Evolutionary conservation across 1,284 basidiomycete genomes (phyloP).

Genomic region (Inonotus hispidus): DNA sequence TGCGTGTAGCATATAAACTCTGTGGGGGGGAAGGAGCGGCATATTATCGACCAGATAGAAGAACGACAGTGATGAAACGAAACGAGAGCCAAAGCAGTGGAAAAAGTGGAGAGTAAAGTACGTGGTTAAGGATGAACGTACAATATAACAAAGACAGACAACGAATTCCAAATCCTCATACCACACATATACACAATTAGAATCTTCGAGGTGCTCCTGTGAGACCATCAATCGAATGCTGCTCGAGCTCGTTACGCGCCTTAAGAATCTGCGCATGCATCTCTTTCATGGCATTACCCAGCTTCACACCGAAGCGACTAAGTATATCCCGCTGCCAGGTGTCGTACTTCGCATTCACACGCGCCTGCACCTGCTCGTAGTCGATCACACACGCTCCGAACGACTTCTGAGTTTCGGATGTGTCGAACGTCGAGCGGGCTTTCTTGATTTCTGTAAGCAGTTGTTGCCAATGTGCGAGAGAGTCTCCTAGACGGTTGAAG

Average conservation of each 20-base stretch:
- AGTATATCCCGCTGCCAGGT: conserved; percentile 96
- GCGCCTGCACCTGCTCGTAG: conserved; percentile 95
- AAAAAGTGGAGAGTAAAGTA: conserved; percentile 1
- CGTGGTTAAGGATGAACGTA: conserved; percentile 10
- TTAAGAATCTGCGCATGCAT: conserved; percentile 91
- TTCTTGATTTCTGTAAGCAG: conserved; percentile 95
- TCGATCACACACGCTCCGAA: conserved; percentile 95
- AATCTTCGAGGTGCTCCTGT: conserved; percentile 42
- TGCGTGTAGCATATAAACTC: conserved; percentile 4
- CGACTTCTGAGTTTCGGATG: conserved; percentile 85
- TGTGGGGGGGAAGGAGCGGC: neutral
- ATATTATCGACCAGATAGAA: neutral
- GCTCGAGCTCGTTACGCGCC: conserved; percentile 91
- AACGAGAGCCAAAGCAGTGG: neutral
- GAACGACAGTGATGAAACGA: conserved; percentile 9
- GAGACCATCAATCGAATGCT: conserved; percentile 62
- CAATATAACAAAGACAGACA: neutral
- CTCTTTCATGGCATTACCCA: conserved; percentile 94
- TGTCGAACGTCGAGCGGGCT: conserved; percentile 94
- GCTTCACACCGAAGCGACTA: conserved; percentile 85
- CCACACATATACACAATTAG: conserved; percentile 21
- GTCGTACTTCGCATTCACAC: conserved; percentile 98
- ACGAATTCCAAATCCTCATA: neutral
- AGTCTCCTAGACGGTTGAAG: conserved; percentile 91
- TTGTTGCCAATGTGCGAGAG: conserved; percentile 90